phyloP scores from a whole-genome alignment of 768 basidiomycete species.

The Boletus rex-veris region DNA sequence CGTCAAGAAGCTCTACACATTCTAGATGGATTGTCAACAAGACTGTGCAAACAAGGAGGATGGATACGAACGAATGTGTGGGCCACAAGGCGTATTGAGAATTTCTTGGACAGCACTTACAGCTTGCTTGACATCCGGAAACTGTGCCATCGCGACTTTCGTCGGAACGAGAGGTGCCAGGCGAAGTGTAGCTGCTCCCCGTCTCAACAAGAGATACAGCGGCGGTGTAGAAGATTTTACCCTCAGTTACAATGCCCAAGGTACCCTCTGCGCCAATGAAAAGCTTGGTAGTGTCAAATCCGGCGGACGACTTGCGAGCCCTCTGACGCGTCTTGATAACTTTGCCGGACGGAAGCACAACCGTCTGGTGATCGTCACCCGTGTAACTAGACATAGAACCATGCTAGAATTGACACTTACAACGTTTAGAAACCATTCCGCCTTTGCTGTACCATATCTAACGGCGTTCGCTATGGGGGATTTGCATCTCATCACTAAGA shows the following conservation, averaged over 20 bases:
- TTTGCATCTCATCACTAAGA: neutral
- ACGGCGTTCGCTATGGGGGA: constrained; percentile 63
- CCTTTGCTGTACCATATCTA: constrained; percentile 83
- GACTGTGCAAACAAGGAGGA: neutral
- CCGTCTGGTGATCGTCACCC: constrained; percentile 49
- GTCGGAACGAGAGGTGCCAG: constrained; percentile 80
- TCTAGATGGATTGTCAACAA: constrained; percentile 40
- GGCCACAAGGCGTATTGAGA: constrained; percentile 60
- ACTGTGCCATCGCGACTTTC: constrained; percentile 85
- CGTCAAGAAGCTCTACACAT: constrained; percentile 86
- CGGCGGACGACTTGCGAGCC: constrained; percentile 81
- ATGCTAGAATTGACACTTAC: constrained; percentile 38
- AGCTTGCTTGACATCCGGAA: constrained; percentile 74
- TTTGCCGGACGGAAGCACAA: constrained; percentile 79
- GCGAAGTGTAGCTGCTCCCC: constrained; percentile 64
- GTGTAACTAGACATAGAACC: neutral
- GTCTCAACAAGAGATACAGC: neutral
- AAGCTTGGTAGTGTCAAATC: constrained; percentile 82
- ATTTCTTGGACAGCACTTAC: constrained; percentile 82
- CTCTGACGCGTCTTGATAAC: constrained; percentile 82
- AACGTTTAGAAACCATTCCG: constrained; percentile 83
- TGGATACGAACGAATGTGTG: constrained; percentile 61
- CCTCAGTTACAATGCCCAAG: constrained; percentile 86
- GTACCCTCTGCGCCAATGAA: constrained; percentile 93
- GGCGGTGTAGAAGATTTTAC: constrained; percentile 26